Base-by-base conservation (phyloP, 73 alveolate genomes). In the Paramecium tetraurelia region DNA sequence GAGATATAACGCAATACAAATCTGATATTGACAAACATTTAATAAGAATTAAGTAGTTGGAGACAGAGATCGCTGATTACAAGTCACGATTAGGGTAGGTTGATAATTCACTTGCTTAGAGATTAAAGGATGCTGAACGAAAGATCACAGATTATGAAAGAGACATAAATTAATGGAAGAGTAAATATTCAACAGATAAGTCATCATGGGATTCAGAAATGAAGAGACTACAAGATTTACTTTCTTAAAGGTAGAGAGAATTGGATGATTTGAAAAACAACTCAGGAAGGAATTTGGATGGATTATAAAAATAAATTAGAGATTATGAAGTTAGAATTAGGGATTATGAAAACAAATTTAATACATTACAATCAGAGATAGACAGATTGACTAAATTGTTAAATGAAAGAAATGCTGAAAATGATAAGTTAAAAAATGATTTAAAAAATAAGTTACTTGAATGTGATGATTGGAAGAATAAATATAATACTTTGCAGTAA, bases 401-500 rank as follows among this genome's bases (percentile, higher is more conserved):
- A 63, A 41, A 80, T 33, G 90, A 80, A 27, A 80, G 72, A 21
- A 80, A 40, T 46, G 72, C 70, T 12, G 90, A 80, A 48, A 31
- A n/a, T 22, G 90, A 80, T 21, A 80, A 58, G 24, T 80, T 80
- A 20, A 80, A 27, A 31, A 80, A n/a, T 9, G 90, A 80, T 20
- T 44, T 80, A 35, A 80, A 63, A 27, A 46, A 40, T 46, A 80
- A 80, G 48, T 31, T 63, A 80, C 10, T 43, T 24, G 90, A 80
- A 24, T 44, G 90, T 80, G 90, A 80, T 80, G 90, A 80, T 80
- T 80, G 90, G 90, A 80, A 80, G 12, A 80, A 48, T 48, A 80
- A 80, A 22, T 80, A 18, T 35, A 80, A 80, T 80, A 41, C 46
- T 40, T 41, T 80, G 20, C 12, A 44, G 22, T 40, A 10, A 14